Evolutionary conservation across 225 moss, liverwort and hornwort species (phyloP).

Genomic region (Marchantia polymorpha): DNA sequence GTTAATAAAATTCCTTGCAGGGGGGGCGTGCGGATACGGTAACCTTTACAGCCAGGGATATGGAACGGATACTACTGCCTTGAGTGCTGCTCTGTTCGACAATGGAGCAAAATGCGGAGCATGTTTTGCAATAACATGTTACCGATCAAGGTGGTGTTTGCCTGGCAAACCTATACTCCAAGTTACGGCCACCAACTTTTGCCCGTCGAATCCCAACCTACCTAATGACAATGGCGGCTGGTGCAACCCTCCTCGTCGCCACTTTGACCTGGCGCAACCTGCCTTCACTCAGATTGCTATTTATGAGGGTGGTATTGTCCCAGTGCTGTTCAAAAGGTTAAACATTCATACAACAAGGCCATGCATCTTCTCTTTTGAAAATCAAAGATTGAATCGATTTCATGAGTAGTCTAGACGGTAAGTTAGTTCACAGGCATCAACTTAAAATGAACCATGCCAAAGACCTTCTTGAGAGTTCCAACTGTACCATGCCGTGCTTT

Average conservation of each 20-base stretch:
- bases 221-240: slow-evolving; percentile 63
- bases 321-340: slow-evolving; percentile 78
- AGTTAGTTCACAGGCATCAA: not conserved
- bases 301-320: slow-evolving; percentile 71
- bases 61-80: slow-evolving; percentile 37
- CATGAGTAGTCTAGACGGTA: not conserved
- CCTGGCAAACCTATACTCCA: slow-evolving; percentile 52
- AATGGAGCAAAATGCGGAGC: slow-evolving; percentile 73
- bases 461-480: not conserved
- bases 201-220: slow-evolving; percentile 57
- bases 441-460: too few species aligned
- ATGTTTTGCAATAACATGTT: slow-evolving; percentile 71
- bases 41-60: slow-evolving; percentile 44
- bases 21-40: slow-evolving; percentile 46
- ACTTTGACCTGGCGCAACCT: slow-evolving; percentile 81
- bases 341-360: not conserved
- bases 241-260: slow-evolving; percentile 79
- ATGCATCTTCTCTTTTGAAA: not conserved
- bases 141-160: slow-evolving; percentile 57
- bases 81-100: slow-evolving; percentile 40
- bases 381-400: not conserved
- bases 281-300: slow-evolving; percentile 60
- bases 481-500: not conserved
- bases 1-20: slow-evolving; percentile 12
- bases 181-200: slow-evolving; percentile 85